Percentiles rank a stretch among this genome's conserved stretches.
Conservation (phyloP, 192 early-diverging fungal species). For the Cetraspora pellucida region DNA sequence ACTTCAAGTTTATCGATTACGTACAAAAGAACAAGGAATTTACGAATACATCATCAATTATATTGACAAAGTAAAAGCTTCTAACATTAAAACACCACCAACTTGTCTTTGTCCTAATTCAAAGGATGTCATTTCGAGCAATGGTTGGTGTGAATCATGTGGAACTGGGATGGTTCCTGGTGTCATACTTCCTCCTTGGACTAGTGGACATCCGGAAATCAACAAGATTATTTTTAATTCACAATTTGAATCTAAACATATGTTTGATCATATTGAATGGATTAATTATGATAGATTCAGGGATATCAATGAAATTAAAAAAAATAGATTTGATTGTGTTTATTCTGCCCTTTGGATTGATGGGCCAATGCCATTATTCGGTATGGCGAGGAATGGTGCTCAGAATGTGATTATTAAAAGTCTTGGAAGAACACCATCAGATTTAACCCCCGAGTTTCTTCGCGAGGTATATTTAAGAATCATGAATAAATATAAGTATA, state of each 20-base stretch:
- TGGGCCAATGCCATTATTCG: not conserved
- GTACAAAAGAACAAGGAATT: too few species aligned
- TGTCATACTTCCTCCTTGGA: not conserved
- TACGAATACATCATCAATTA: too few species aligned
- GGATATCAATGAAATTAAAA: not conserved
- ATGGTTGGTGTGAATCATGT: not conserved
- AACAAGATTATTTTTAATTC: constrained; percentile 4
- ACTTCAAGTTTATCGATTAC: too few species aligned
- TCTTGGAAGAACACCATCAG: not conserved
- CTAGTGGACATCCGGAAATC: constrained; percentile 5
- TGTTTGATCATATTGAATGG: constrained; percentile 2
- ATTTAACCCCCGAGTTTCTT: not conserved
- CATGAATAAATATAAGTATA: too few species aligned
- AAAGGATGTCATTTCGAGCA: not conserved
- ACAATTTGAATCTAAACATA: not conserved
- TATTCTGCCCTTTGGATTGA: constrained; percentile 11
- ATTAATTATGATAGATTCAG: constrained; percentile 14
- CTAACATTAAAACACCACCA: too few species aligned
- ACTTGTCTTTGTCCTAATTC: too few species aligned
- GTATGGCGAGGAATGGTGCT: not conserved
- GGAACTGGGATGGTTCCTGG: not conserved
- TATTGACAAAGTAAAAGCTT: too few species aligned
- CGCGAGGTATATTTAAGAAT: not conserved
- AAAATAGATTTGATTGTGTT: constrained; percentile 8
- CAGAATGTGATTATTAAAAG: not conserved